A percentile compares a stretch with the other conserved stretches of the same genome.
Evolutionary conservation across 768 basidiomycete species (phyloP).

Genomic region (Rhodotorula sphaerocarpa): DNA sequence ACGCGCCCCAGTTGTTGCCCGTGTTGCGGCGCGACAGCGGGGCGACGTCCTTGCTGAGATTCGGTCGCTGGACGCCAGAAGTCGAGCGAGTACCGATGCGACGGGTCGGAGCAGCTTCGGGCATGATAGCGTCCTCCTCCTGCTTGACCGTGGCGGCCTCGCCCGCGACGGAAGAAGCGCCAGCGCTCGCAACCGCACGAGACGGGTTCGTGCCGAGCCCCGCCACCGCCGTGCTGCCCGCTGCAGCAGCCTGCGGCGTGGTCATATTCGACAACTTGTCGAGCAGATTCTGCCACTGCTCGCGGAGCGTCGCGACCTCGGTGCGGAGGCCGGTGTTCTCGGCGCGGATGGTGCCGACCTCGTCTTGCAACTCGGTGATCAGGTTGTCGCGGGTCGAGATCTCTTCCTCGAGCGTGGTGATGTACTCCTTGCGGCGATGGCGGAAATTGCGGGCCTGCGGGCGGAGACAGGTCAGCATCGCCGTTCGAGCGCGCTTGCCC

Average conservation of each 20-base stretch:
- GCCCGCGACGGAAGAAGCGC: background rate
- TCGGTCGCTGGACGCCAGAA: conserved; percentile 35
- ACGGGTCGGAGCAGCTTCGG: conserved; percentile 12
- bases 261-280: conserved; percentile 32
- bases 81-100: conserved; percentile 35
- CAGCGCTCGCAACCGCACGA: conserved; percentile 18
- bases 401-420: conserved; percentile 83
- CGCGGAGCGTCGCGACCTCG: conserved; percentile 46
- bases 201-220: conserved; percentile 31
- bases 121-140: conserved; percentile 14
- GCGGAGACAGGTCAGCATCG: background rate
- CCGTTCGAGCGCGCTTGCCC: background rate
- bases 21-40: conserved; percentile 2
- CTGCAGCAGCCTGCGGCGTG: background rate
- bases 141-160: conserved; percentile 7
- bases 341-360: conserved; percentile 28
- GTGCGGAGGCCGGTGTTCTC: conserved; percentile 37
- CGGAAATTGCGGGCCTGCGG: conserved; percentile 19
- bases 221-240: background rate
- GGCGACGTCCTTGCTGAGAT: conserved; percentile 45
- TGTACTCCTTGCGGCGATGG: conserved; percentile 61
- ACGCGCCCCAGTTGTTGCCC: conserved; percentile 8
- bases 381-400: conserved; percentile 85
- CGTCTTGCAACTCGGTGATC: conserved; percentile 46
- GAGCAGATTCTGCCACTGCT: conserved; percentile 39